Conservation (phyloP, 176 grass and related monocot species). For the Avena eriantha region DNA sequence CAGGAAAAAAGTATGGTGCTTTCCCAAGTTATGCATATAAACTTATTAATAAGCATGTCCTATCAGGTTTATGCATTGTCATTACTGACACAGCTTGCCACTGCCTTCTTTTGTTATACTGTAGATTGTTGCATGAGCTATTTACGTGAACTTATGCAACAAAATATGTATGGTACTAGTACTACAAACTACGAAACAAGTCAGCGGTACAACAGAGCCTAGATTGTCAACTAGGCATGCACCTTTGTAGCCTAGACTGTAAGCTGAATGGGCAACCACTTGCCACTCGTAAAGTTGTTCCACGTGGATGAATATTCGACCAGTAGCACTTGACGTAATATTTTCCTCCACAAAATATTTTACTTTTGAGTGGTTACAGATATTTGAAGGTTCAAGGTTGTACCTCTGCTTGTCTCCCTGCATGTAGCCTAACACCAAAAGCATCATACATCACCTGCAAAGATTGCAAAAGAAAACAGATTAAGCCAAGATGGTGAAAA, state of each 20-base stretch:
- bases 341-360: constrained; percentile 28
- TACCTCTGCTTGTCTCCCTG: constrained; percentile 97
- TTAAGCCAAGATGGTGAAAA: not conserved
- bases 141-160: not conserved
- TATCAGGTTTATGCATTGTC: not conserved
- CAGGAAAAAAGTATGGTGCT: constrained; percentile 11
- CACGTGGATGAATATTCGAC: not conserved
- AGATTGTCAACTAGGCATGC: not conserved
- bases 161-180: not conserved
- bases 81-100: not conserved
- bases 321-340: not conserved
- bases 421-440: constrained; percentile 96
- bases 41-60: not conserved
- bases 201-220: not conserved
- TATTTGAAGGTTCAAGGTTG: constrained; percentile 25
- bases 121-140: not conserved
- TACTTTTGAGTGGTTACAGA: constrained; percentile 10
- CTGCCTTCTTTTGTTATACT: not conserved
- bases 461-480: not conserved
- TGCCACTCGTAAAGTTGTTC: not conserved
- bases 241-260: not conserved
- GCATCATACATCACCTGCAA: constrained; percentile 99
- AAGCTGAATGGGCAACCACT: constrained; percentile 11
- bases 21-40: constrained; percentile 20
- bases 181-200: not conserved